These are phyloP conservation scores for Tetrahymena borealis DNA, from an alignment of 73 alveolate genomes.

Conservation along the genomic window DNA sequence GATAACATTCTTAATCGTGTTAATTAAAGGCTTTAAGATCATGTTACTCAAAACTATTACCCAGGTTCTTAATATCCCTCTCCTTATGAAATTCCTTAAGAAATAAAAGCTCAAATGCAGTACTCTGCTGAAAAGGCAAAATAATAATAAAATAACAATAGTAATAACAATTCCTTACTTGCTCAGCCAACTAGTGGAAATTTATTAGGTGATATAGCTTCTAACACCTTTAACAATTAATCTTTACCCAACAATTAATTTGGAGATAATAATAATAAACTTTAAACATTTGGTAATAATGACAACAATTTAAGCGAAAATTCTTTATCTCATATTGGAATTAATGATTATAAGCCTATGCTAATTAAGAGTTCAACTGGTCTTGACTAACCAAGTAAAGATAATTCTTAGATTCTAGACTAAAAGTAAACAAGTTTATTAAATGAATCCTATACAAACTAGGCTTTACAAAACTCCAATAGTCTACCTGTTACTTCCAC, in stretches of 20 bases:
- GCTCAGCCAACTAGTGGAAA: too few relatives aligned
- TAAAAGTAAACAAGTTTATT: neutral
- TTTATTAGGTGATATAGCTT: neutral
- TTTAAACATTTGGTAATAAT: neutral
- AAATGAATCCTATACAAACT: neutral
- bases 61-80: too few relatives aligned
- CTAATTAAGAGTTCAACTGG: neutral
- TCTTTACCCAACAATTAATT: neutral
- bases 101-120: too few relatives aligned
- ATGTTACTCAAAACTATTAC: too few relatives aligned
- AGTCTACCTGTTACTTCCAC: neutral
- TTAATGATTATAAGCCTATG: neutral
- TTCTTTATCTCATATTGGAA: neutral
- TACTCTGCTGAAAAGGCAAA: too few relatives aligned
- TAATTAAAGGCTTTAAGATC: too few relatives aligned
- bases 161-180: too few relatives aligned
- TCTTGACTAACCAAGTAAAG: neutral
- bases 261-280: neutral
- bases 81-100: too few relatives aligned
- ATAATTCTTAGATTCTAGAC: neutral
- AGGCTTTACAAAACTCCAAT: neutral
- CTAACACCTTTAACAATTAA: neutral
- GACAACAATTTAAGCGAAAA: neutral
- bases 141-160: too few relatives aligned
- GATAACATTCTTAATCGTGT: too few relatives aligned